Conservation (phyloP, 176 grass and related monocot species). For the Carex parvula region DNA sequence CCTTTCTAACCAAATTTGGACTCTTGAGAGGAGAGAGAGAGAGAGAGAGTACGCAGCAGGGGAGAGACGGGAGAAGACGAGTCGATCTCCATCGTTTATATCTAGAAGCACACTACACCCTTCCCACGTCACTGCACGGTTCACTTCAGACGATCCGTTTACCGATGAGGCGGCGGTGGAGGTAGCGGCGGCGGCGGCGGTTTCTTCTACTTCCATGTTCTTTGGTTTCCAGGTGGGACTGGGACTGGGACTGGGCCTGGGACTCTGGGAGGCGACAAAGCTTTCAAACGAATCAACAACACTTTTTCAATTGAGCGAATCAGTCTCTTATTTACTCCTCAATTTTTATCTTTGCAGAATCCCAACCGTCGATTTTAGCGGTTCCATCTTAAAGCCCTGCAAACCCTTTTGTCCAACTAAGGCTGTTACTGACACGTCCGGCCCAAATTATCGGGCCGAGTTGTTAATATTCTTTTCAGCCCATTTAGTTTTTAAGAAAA, state of each 20-base stretch:
- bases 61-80: constrained; percentile 91
- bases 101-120: constrained; percentile 99
- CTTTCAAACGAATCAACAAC: not conserved
- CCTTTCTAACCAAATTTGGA: not conserved
- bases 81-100: constrained; percentile 97
- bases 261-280: not conserved
- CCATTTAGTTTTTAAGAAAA: not conserved
- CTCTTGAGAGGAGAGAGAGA: not conserved
- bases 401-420: not conserved
- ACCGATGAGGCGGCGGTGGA: constrained; percentile 12
- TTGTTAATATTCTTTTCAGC: too few species aligned
- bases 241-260: too few species aligned
- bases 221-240: not conserved
- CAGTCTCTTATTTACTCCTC: not conserved
- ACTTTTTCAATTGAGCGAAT: not conserved
- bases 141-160: constrained; percentile 63
- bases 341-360: not conserved
- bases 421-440: not conserved
- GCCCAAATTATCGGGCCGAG: not conserved
- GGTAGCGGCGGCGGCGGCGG: constrained; percentile 23
- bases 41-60: constrained; percentile 43
- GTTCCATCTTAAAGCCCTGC: not conserved
- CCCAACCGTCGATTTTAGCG: not conserved
- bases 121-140: constrained; percentile 76
- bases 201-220: constrained; percentile 10